A percentile compares a stretch with the other conserved stretches of the same genome.
phyloP scores from a whole-genome alignment of 192 early-diverging fungal genomes.

The Linnemannia zychae region DNA sequence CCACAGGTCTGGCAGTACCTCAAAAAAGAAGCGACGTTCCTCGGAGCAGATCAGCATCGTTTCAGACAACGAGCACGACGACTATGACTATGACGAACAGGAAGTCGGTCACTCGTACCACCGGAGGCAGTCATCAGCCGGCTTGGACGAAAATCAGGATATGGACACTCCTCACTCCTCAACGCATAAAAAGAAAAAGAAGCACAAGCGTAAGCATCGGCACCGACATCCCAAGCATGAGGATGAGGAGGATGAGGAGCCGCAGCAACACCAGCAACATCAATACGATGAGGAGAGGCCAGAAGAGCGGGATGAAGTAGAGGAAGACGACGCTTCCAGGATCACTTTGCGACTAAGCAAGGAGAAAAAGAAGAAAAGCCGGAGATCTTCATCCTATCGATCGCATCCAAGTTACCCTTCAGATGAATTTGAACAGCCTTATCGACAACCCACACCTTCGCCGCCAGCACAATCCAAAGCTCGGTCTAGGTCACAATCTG shows the following conservation, averaged over 20 bases:
- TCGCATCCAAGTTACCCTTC: slow-evolving; percentile 13
- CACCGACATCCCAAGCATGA: slow-evolving; percentile 31
- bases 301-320: slow-evolving; percentile 8
- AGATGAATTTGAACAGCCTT: background rate
- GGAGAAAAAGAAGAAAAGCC: slow-evolving; percentile 6
- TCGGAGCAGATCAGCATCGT: slow-evolving; percentile 30
- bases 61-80: slow-evolving; percentile 18
- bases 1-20: slow-evolving; percentile 6
- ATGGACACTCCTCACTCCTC: background rate
- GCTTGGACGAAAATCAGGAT: slow-evolving; percentile 16
- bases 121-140: background rate
- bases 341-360: slow-evolving; percentile 20
- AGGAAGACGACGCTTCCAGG: slow-evolving; percentile 19
- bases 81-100: slow-evolving; percentile 4
- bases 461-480: background rate
- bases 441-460: background rate
- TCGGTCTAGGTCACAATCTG: slow-evolving; percentile 15
- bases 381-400: background rate
- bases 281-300: slow-evolving; percentile 7
- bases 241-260: background rate
- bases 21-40: slow-evolving; percentile 31
- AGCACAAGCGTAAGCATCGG: slow-evolving; percentile 51
- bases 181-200: slow-evolving; percentile 43
- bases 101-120: background rate
- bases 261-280: background rate